These are phyloP conservation scores for Ganoderma boninense DNA, from an alignment of 1,284 basidiomycete species.

Conservation along the genomic window DNA sequence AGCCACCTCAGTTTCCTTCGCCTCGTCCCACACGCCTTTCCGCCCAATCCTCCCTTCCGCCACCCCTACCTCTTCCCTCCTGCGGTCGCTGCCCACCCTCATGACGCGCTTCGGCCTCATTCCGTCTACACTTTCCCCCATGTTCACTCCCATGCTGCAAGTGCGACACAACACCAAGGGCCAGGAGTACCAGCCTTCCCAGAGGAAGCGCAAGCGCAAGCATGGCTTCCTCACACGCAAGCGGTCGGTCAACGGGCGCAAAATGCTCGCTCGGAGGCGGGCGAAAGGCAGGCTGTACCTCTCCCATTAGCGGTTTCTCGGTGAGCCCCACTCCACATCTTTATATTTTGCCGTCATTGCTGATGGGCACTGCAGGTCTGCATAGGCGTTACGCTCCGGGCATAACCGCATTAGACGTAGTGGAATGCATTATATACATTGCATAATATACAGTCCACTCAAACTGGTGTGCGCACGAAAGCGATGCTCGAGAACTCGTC, in stretches of 20 bases:
- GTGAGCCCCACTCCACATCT: neutral
- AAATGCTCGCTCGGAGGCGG: constrained; percentile 53
- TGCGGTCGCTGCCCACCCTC: constrained; percentile 20
- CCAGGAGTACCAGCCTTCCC: constrained; percentile 88
- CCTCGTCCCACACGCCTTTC: constrained; percentile 25
- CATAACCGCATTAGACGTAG: neutral
- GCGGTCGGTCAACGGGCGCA: constrained; percentile 67
- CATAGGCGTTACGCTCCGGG: neutral
- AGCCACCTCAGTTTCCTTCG: constrained; percentile 21
- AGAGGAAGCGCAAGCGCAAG: constrained; percentile 87
- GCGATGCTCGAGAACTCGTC: neutral
- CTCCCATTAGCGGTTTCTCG: constrained; percentile 44
- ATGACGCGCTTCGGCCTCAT: constrained; percentile 24
- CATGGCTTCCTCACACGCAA: constrained; percentile 86
- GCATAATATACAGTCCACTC: constrained; percentile 22
- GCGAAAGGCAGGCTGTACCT: constrained; percentile 51
- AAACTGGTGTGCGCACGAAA: neutral
- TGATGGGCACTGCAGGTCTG: neutral
- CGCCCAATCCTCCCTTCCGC: constrained; percentile 26
- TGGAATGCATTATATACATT: constrained; percentile 13
- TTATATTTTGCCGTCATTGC: neutral
- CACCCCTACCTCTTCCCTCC: constrained; percentile 19
- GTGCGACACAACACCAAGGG: constrained; percentile 63
- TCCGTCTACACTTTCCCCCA: constrained; percentile 16
- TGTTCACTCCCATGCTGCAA: constrained; percentile 45